Base-by-base conservation (phyloP, 371 early-diverging fungal genomes). In the Mucor sp. region DNA sequence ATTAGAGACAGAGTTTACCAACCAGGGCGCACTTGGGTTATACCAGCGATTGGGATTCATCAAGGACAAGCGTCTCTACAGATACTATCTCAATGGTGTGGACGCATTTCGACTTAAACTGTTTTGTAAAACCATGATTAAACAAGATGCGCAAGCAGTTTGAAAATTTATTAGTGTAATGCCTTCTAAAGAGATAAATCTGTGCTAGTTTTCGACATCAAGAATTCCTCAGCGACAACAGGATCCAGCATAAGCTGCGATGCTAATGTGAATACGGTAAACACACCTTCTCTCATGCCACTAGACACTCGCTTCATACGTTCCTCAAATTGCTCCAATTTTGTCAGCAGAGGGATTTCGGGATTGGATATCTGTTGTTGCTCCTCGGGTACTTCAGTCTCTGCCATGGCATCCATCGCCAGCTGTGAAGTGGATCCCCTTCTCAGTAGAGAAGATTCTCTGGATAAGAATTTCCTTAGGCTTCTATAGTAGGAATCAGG, bases 31-130 rank as follows among this genome's bases (percentile, higher is more conserved):
- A 5, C 81, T 97, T 35, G 84, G 87, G 3, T 75, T 99, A 59
- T 99, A 99, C 69, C 90, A 94, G 76, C 83, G 88, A n/a, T 76
- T 99, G 48, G 99, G 98, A 4, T 98, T 99, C 68, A 86, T 97
- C 43, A 83, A 93, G 62, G 97, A 97, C 62, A 99, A 99, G 79
- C 77, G 96, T 32, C 79, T 98, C 55, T 85, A 87, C 72, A 80
- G 96, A 39, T 98, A 98, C 72, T 99, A 98, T 75, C 78, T 98
- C 53, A 94, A 94, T 62, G 99, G 99, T 0, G 88, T 90, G 6
- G 99, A 97, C 74, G 99, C 99, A 0, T 97, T 90, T 75, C 78
- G 98, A 58, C 75, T 95, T 11, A 95, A 95, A 72, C 73, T 94
- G 21, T 93, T 89, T 74, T 87, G 87, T 61, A 84, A 83, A 60